Conservation (phyloP, 2,329 filamentous ascomycete genomes). For the Didymella segeticola region DNA sequence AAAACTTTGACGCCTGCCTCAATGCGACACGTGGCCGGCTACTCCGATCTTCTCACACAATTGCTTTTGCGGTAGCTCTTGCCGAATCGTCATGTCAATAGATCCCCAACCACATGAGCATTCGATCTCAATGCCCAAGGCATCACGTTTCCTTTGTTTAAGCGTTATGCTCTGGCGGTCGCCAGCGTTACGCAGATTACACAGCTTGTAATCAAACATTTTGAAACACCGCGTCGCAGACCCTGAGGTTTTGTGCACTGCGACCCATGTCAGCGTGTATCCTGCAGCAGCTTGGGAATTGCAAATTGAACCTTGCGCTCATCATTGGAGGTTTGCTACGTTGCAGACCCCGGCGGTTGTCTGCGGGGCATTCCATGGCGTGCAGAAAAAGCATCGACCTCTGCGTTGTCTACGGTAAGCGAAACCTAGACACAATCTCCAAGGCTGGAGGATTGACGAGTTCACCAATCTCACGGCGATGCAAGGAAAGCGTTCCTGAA, state of each 20-base stretch:
- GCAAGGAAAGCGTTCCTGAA: conserved; percentile 24
- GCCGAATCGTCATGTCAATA: conserved; percentile 25
- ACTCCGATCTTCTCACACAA: conserved; percentile 13
- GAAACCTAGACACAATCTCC: conserved; percentile 17
- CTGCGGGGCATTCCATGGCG: neutral
- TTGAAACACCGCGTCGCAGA: conserved; percentile 19
- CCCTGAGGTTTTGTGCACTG: conserved; percentile 3
- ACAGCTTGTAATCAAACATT: conserved; percentile 16
- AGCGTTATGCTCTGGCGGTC: conserved; percentile 6
- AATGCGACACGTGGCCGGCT: conserved; percentile 13
- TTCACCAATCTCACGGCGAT: conserved; percentile 17
- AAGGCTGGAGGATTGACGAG: conserved; percentile 16
- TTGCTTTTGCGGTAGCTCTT: conserved; percentile 12
- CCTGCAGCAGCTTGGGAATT: conserved; percentile 9
- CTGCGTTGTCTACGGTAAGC: conserved; percentile 16
- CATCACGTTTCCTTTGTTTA: neutral
- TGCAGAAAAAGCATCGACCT: conserved; percentile 9
- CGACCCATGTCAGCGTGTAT: conserved; percentile 5
- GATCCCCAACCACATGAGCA: neutral
- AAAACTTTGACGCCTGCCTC: conserved; percentile 7
- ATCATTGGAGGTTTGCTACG: conserved; percentile 3
- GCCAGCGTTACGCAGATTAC: conserved; percentile 15
- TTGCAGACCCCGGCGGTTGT: neutral
- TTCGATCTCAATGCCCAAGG: conserved; percentile 1
- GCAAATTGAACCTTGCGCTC: conserved; percentile 5